Percentiles rank a stretch among this genome's conserved stretches.
These are phyloP conservation scores for Trametes pubescens DNA, from an alignment of 1,284 basidiomycete genomes.

Conservation along the genomic window DNA sequence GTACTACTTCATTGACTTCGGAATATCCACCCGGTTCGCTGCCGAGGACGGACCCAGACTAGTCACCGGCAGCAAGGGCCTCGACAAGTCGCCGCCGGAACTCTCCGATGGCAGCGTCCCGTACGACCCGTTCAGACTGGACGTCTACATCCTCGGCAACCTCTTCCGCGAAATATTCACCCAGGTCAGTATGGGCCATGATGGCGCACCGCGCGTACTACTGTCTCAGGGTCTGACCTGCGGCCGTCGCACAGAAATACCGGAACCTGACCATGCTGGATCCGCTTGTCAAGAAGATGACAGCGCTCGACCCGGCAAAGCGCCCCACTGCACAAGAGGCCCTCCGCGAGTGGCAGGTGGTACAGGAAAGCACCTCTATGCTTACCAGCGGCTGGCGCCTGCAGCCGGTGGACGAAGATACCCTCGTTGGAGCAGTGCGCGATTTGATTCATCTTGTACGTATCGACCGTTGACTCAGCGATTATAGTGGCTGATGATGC, in stretches of 20 bases:
- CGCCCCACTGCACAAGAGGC: constrained; percentile 30
- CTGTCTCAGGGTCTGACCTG: neutral
- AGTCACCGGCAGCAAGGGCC: constrained; percentile 26
- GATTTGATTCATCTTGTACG: neutral
- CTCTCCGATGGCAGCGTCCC: constrained; percentile 36
- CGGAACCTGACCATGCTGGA: constrained; percentile 33
- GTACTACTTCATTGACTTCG: constrained; percentile 42
- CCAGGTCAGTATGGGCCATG: neutral
- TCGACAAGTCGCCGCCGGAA: constrained; percentile 40
- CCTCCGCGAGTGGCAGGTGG: constrained; percentile 5
- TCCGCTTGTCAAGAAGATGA: constrained; percentile 35
- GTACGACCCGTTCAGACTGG: constrained; percentile 44
- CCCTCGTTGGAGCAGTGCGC: neutral
- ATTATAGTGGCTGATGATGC: too few relatives aligned
- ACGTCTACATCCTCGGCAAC: constrained; percentile 41
- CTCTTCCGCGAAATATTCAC: constrained; percentile 16
- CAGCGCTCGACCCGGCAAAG: constrained; percentile 22
- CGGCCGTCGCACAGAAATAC: constrained; percentile 32
- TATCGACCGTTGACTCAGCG: neutral
- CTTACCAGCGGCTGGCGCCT: neutral
- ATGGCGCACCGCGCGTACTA: too few relatives aligned
- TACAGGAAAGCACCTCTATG: neutral
- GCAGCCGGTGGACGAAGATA: neutral
- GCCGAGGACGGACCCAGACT: neutral
- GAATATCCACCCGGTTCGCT: constrained; percentile 31